These are phyloP conservation scores for Ochetophila trinervis DNA, from an alignment of 306 rosid species.

Conservation along the genomic window DNA sequence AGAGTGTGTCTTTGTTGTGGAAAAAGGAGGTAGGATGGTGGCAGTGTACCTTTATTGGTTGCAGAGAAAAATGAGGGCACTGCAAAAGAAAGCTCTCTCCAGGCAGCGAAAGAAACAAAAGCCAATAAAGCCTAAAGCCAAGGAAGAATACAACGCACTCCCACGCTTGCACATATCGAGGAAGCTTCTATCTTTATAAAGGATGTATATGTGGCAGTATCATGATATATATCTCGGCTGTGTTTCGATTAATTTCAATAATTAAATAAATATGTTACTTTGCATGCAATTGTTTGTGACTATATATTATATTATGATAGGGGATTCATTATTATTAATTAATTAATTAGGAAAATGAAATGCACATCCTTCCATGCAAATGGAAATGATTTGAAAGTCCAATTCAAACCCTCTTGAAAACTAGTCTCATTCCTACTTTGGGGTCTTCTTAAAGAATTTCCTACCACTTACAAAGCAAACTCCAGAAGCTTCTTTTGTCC, in stretches of 20 bases:
- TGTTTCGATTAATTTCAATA: conserved; percentile 5
- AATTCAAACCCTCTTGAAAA: not conserved
- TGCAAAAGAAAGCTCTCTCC: conserved; percentile 64
- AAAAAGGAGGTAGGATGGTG: conserved; percentile 34
- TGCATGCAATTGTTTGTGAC: conserved; percentile 15
- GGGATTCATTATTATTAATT: conserved; percentile 22
- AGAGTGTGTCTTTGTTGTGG: not conserved
- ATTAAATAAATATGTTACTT: not conserved
- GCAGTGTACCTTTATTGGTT: conserved; percentile 71
- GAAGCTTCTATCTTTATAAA: conserved; percentile 98
- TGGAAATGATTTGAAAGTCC: conserved; percentile 37
- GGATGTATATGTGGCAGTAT: no score
- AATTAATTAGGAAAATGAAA: conserved; percentile 16
- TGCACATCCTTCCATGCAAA: conserved; percentile 58
- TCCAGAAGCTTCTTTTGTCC: conserved; percentile 69
- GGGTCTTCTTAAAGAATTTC: conserved; percentile 36
- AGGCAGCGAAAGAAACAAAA: conserved; percentile 44
- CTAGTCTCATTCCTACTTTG: conserved; percentile 21
- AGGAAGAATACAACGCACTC: conserved; percentile 99
- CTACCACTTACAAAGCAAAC: conserved; percentile 36
- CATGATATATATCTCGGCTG: no score
- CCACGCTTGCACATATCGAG: conserved; percentile 86
- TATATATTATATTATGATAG: conserved; percentile 1
- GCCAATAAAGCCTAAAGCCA: conserved; percentile 87
- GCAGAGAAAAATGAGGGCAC: conserved; percentile 68